Evolutionary conservation across 2,329 filamentous ascomycete species (phyloP).

Genomic region (Ceratocystis papillata): DNA sequence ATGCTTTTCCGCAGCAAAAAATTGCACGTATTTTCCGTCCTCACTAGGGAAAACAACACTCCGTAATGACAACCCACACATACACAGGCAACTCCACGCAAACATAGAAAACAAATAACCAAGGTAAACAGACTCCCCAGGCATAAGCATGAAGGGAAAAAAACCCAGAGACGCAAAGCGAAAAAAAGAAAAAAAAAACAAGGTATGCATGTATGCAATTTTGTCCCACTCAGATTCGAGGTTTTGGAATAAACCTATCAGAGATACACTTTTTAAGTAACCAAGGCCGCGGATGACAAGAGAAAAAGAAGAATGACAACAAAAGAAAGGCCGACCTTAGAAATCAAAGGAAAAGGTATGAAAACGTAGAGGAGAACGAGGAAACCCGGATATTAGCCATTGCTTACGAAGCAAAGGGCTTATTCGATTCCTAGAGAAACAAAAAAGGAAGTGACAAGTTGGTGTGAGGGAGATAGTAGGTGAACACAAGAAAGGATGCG

Average conservation of each 20-base stretch:
- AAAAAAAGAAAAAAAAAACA: constrained; percentile 11
- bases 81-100: constrained; percentile 13
- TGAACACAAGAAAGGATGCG: neutral
- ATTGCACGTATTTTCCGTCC: neutral
- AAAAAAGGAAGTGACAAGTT: neutral
- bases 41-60: constrained; percentile 6
- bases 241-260: neutral
- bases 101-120: neutral
- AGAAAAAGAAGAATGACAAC: neutral
- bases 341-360: neutral
- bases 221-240: neutral
- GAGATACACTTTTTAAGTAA: neutral
- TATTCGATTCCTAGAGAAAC: neutral
- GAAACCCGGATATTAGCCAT: neutral
- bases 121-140: constrained; percentile 11
- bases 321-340: neutral
- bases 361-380: neutral
- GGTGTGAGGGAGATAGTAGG: neutral
- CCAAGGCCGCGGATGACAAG: neutral
- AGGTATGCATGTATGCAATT: neutral
- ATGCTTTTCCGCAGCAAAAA: neutral
- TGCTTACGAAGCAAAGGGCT: neutral
- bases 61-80: constrained; percentile 6
- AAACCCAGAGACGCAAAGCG: constrained; percentile 1
- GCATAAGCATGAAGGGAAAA: constrained; percentile 1